Base-by-base conservation (phyloP, 2,329 filamentous ascomycete species). In the Aspergillus tubingensis region DNA sequence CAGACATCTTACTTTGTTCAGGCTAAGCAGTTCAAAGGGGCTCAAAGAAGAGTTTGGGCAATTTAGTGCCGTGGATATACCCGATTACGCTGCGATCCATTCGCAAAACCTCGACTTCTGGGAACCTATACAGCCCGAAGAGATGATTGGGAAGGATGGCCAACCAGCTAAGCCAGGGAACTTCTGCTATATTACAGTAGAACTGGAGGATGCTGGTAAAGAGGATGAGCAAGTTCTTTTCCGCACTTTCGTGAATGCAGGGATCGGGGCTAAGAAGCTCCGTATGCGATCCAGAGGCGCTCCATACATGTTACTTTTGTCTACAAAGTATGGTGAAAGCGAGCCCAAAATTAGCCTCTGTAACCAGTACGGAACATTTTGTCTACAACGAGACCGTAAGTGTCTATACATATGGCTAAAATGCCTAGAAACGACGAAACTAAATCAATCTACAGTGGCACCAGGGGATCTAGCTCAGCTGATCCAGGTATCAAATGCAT, bases 301-400 rank as follows among this genome's bases (percentile, higher is more conserved):
- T 17, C 70, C 72, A 6, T 74, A 74, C 39, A 71, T 74, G 71
- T 63, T 74, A 5, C 57, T 74, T 8, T 19, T 74, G 11, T 70
- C 67, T 8, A 69, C 70, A 2, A 67, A 62, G 21, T 67, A 73
- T 3, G 72, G 72, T 3, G 71, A 74, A 57, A 73, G 69, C 41
- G 72, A 74, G 44, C 72, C 71, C 2, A 74, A 70, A 30, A 63
- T 74, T 19, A 67, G 71, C 7, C 55, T 74, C 15, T 73, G 71
- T 53, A 74, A 74, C 23, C 72, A 74, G 58, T 73, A 67, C 50
- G 71, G 72, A 8, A 68, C 68, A 8, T 60, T 74, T 27, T 70
- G 65, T 53, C 48, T 74, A 5, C 70, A 73, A 32, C 54, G 72
- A 50, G 66, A 74, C 49, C 69, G 70, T 72, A 59, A 66, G 69